A percentile compares a stretch with the other conserved stretches of the same genome.
phyloP scores from a whole-genome alignment of 2,329 filamentous ascomycete genomes.

The Microdochium nivale region DNA sequence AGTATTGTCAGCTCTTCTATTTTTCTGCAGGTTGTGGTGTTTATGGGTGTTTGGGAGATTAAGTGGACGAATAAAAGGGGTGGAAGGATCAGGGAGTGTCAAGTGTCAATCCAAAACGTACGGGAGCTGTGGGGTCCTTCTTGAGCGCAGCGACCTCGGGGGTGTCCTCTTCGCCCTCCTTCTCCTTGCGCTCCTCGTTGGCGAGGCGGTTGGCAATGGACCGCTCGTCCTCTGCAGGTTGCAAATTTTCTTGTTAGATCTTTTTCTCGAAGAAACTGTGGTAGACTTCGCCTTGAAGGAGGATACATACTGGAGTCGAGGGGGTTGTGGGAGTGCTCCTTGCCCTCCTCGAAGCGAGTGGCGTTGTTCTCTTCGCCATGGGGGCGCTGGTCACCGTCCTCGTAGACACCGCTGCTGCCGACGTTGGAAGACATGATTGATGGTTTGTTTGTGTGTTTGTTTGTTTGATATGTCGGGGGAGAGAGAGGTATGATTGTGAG shows the following conservation, averaged over 20 bases:
- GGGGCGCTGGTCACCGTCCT: slow-evolving; percentile 67
- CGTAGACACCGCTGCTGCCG: slow-evolving; percentile 58
- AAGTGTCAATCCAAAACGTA: slow-evolving; percentile 19
- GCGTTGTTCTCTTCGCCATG: slow-evolving; percentile 40
- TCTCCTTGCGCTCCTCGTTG: slow-evolving; percentile 38
- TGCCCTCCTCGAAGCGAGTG: slow-evolving; percentile 63
- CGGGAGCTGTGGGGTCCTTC: slow-evolving; percentile 52
- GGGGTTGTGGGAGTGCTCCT: slow-evolving; percentile 57
- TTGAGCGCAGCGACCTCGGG: slow-evolving; percentile 33
- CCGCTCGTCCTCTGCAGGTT: slow-evolving; percentile 54
- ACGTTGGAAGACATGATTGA: slow-evolving; percentile 49
- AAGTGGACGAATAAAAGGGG: no score
- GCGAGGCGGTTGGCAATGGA: slow-evolving; percentile 64
- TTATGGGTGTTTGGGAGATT: no score
- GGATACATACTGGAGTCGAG: slow-evolving; percentile 56
- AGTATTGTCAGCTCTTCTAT: no score
- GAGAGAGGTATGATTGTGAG: neutral
- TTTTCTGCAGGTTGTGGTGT: no score
- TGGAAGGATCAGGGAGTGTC: slow-evolving; percentile 9
- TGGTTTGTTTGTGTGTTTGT: slow-evolving; percentile 4
- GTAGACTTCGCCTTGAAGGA: no score
- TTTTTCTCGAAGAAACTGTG: neutral
- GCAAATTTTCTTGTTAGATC: neutral
- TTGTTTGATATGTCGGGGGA: neutral
- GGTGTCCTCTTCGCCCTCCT: slow-evolving; percentile 34